A percentile compares a stretch with the other conserved stretches of the same genome.
Evolutionary conservation across 1,139 yeast genomes (phyloP).

Genomic region (Diutina mesorugosa): DNA sequence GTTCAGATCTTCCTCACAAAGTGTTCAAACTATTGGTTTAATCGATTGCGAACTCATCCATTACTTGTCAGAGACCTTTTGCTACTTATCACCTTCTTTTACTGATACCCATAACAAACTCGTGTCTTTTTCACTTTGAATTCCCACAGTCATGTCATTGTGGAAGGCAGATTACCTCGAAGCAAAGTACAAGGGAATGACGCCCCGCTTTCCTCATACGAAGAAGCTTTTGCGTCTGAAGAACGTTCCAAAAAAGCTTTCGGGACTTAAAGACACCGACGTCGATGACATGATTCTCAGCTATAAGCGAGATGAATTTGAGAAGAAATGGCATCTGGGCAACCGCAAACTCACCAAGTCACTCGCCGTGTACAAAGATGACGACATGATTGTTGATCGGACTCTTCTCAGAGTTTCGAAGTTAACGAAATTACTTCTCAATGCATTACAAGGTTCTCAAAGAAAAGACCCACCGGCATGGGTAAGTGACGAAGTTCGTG

Average conservation of each 20-base stretch:
- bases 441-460: slow-evolving; percentile 15
- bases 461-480: slow-evolving; percentile 21
- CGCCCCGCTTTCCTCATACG: slow-evolving; percentile 45
- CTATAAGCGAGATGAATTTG: slow-evolving; percentile 37
- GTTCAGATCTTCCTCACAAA: too few species aligned
- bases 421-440: slow-evolving; percentile 16
- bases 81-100: neutral
- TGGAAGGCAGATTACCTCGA: slow-evolving; percentile 44
- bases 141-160: slow-evolving; percentile 7
- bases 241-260: slow-evolving; percentile 29
- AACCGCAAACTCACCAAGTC: slow-evolving; percentile 17
- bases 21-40: neutral
- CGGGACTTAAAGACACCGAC: slow-evolving; percentile 27
- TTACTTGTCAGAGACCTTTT: too few species aligned
- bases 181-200: slow-evolving; percentile 25
- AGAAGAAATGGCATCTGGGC: slow-evolving; percentile 26
- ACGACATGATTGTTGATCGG: slow-evolving; percentile 12
- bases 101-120: neutral
- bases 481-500: slow-evolving; percentile 14
- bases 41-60: neutral
- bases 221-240: slow-evolving; percentile 31
- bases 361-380: slow-evolving; percentile 8
- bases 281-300: slow-evolving; percentile 22
- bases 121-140: neutral
- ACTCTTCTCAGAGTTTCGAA: slow-evolving; percentile 19